These are phyloP conservation scores for Tylopilus sp. DNA, from an alignment of 1,284 basidiomycete genomes.

Conservation along the genomic window DNA sequence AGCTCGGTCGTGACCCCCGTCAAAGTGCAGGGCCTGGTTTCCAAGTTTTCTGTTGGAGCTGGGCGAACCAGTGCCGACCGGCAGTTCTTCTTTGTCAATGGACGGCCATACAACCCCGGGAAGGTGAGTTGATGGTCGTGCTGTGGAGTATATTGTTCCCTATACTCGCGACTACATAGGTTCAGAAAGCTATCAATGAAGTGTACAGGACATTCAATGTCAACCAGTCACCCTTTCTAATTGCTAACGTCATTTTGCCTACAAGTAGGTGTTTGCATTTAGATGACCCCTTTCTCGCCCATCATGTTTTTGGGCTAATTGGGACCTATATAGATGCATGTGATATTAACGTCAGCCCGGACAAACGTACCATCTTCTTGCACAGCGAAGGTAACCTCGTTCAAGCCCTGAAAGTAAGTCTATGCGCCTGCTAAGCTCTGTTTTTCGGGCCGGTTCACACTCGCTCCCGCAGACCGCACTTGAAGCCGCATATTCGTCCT, in stretches of 20 bases:
- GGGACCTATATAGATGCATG: conserved; percentile 58
- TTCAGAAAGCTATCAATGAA: conserved; percentile 87
- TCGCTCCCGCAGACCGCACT: conserved; percentile 36
- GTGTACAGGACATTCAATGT: conserved; percentile 84
- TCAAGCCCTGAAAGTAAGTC: conserved; percentile 68
- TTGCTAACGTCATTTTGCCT: conserved; percentile 82
- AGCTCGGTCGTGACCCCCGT: conserved; percentile 42
- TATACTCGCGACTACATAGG: conserved; percentile 39
- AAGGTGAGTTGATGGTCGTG: conserved; percentile 49
- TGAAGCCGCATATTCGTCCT: conserved; percentile 61
- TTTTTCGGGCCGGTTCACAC: neutral
- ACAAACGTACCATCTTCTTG: conserved; percentile 92
- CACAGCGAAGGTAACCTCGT: conserved; percentile 87
- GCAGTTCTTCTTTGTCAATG: conserved; percentile 95
- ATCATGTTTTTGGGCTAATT: neutral
- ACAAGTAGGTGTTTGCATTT: conserved; percentile 54
- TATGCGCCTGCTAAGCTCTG: neutral
- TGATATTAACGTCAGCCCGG: conserved; percentile 96
- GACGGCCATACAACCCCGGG: conserved; percentile 78
- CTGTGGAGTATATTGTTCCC: conserved; percentile 1
- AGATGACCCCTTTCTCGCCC: neutral
- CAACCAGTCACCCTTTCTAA: conserved; percentile 76
- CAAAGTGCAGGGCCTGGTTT: conserved; percentile 72
- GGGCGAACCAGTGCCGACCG: conserved; percentile 79
- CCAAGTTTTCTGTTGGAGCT: conserved; percentile 67